Conservation (phyloP, 208 protist species). For the Crithidia acanthocephali region DNA sequence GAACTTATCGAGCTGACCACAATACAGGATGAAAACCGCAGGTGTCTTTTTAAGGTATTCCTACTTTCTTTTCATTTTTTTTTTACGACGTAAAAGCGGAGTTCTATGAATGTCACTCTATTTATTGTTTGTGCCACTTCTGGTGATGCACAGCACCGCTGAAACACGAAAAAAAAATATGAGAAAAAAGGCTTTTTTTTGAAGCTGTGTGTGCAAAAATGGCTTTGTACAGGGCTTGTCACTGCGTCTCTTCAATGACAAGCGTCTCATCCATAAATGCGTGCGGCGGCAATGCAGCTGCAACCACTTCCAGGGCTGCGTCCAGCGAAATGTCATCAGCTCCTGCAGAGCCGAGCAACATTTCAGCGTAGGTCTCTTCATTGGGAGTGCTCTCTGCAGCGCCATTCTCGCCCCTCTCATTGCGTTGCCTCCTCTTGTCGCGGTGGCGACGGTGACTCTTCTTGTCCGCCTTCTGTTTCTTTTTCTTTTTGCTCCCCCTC, state of each 20-base stretch:
- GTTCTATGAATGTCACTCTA: too few species aligned
- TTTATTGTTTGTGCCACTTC: too few species aligned
- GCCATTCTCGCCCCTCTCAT: neutral
- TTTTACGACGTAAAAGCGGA: too few species aligned
- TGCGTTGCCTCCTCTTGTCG: conserved; percentile 10
- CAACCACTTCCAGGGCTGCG: neutral
- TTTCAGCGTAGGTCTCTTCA: neutral
- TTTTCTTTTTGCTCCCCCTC: neutral
- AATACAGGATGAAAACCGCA: too few species aligned
- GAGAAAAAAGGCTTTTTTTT: too few species aligned
- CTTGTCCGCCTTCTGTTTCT: conserved; percentile 6
- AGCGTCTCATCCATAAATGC: conserved; percentile 15
- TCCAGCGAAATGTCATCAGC: neutral
- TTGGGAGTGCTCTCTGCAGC: neutral
- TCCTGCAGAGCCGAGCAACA: neutral
- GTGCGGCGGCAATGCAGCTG: neutral
- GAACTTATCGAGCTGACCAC: too few species aligned
- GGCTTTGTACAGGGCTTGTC: too few species aligned
- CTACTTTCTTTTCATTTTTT: too few species aligned
- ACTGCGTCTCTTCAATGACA: conserved; percentile 12
- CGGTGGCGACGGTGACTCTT: conserved; percentile 15
- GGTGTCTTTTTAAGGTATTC: too few species aligned
- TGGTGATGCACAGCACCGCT: too few species aligned
- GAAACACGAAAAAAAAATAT: neutral
- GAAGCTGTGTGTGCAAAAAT: too few species aligned